Percentiles rank a stretch among this genome's conserved stretches.
These are phyloP conservation scores for Russula virescens DNA, from an alignment of 768 basidiomycete genomes.

Conservation along the genomic window DNA sequence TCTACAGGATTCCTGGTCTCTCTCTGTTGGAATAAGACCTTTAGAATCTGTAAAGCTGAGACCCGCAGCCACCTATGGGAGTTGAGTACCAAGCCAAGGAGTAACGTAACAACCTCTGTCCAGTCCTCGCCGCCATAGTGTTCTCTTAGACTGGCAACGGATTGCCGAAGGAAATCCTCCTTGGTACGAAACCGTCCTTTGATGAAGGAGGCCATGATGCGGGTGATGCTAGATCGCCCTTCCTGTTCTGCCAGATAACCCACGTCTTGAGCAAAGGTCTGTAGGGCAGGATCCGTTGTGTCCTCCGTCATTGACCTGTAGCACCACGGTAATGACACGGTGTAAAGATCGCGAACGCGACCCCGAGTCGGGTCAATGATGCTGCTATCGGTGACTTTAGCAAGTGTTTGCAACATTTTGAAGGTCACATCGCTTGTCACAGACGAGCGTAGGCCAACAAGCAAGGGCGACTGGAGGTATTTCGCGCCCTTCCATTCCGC, in stretches of 20 bases:
- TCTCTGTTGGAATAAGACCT: constrained; percentile 80
- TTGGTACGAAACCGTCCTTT: constrained; percentile 84
- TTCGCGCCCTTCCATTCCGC: constrained; percentile 60
- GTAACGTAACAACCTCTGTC: constrained; percentile 75
- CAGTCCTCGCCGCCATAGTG: constrained; percentile 72
- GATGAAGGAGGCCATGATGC: constrained; percentile 86
- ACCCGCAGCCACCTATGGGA: constrained; percentile 73
- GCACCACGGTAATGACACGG: constrained; percentile 83
- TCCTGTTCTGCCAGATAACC: constrained; percentile 65
- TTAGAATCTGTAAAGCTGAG: constrained; percentile 81
- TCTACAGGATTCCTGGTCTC: constrained; percentile 72
- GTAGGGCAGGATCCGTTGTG: constrained; percentile 49
- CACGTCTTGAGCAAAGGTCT: constrained; percentile 68
- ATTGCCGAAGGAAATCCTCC: constrained; percentile 91
- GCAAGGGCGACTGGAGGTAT: constrained; percentile 61
- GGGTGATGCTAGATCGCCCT: constrained; percentile 70
- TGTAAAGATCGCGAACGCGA: constrained; percentile 77
- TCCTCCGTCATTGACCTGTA: constrained; percentile 71
- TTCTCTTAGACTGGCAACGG: constrained; percentile 78
- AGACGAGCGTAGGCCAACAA: constrained; percentile 78
- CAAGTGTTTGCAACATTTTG: constrained; percentile 56
- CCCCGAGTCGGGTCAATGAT: constrained; percentile 67
- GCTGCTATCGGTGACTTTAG: constrained; percentile 52
- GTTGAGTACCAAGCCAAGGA: constrained; percentile 86
- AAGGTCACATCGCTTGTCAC: constrained; percentile 62